Conservation (phyloP, 257 asterid genomes). For the Solanum sparsipilum region DNA sequence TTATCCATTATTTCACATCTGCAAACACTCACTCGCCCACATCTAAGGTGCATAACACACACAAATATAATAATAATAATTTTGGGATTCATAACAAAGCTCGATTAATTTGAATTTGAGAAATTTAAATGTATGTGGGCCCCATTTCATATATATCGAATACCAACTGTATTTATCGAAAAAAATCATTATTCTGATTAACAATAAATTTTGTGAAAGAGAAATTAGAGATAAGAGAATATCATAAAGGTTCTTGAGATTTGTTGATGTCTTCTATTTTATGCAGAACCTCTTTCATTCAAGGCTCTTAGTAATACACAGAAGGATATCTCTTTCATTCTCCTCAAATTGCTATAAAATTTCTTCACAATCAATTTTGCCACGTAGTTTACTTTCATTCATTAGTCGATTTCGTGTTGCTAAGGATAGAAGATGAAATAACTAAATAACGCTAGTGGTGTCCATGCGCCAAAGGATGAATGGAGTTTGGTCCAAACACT, state of each 20-base stretch:
- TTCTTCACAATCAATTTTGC: background rate
- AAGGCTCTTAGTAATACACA: background rate
- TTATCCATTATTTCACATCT: background rate
- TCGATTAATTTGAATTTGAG: background rate
- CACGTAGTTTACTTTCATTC: background rate
- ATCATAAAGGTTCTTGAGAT: background rate
- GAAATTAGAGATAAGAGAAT: too few relatives aligned
- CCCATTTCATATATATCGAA: background rate
- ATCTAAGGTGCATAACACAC: background rate
- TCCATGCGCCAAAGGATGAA: background rate
- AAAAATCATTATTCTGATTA: background rate
- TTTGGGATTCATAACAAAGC: rapidly evolving
- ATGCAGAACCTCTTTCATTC: background rate
- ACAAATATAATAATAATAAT: background rate
- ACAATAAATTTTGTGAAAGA: background rate
- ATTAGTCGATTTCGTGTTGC: rapidly evolving
- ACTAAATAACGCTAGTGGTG: background rate
- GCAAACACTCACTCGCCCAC: background rate
- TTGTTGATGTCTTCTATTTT: background rate
- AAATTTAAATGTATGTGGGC: background rate
- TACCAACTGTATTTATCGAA: background rate
- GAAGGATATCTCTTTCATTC: background rate
- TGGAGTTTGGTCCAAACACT: background rate
- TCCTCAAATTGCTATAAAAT: background rate
- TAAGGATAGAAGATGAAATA: background rate